Evolutionary conservation across 305 asterid genomes (phyloP).

Genomic region (Fraxinus paxiana): DNA sequence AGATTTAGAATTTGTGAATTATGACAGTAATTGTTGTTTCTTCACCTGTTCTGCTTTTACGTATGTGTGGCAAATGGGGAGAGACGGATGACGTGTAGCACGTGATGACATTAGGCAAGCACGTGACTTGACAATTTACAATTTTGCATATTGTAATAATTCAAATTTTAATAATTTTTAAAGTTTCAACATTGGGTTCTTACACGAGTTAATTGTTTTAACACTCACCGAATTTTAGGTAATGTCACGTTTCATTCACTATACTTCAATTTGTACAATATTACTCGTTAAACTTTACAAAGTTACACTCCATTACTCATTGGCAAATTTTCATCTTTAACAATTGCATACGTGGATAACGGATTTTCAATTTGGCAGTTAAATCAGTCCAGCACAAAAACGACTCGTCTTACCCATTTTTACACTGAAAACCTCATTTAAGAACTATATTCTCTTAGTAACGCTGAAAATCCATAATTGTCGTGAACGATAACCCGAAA

Average conservation of each 20-base stretch:
- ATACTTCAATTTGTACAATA: background rate
- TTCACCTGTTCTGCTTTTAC: background rate
- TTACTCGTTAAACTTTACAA: background rate
- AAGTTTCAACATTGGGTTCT: background rate
- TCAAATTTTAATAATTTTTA: background rate
- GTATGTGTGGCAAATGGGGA: background rate
- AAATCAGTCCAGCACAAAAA: too few species aligned
- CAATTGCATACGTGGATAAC: background rate
- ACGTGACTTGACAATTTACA: background rate
- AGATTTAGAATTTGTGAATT: background rate
- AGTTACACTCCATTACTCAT: background rate
- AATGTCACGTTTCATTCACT: background rate
- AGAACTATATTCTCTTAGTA: too few species aligned
- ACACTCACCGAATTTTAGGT: background rate
- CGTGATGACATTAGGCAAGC: background rate
- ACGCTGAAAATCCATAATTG: too few species aligned
- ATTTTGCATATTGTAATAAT: background rate
- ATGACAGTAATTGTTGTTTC: background rate
- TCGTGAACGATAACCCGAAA: background rate
- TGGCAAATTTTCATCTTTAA: background rate
- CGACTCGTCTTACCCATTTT: too few species aligned
- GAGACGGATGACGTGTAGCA: background rate
- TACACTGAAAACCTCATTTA: too few species aligned
- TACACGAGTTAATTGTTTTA: background rate
- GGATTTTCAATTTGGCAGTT: background rate